These are phyloP conservation scores for Amaranthus palmeri DNA, from an alignment of 148 eudicot genomes.

Conservation along the genomic window DNA sequence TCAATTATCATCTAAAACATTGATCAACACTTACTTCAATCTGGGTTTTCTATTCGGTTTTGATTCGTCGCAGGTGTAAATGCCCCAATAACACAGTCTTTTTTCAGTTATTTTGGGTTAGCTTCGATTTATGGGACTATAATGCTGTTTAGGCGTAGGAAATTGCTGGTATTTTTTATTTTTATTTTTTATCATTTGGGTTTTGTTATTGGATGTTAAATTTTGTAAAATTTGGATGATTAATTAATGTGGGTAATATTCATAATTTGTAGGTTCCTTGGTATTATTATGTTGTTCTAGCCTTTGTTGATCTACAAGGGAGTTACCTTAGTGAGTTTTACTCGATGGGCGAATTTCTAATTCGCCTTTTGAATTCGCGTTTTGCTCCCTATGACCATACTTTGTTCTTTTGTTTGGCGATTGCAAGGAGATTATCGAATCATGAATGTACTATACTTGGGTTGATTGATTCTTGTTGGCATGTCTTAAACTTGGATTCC, in stretches of 20 bases:
- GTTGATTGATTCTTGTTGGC: no score
- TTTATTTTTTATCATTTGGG: not conserved
- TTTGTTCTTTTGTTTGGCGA: not conserved
- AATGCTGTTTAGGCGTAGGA: conserved; percentile 57
- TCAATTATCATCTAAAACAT: no score
- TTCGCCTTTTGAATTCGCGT: not conserved
- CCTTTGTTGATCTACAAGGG: conserved; percentile 83
- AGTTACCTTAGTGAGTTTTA: conserved; percentile 64
- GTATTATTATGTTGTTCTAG: conserved; percentile 74
- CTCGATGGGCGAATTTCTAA: not conserved
- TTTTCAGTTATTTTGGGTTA: conserved; percentile 55
- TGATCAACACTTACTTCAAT: not conserved
- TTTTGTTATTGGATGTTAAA: no score
- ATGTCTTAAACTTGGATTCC: no score
- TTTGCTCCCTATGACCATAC: not conserved
- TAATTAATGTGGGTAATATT: conserved; percentile 4
- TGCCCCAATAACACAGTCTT: conserved; percentile 71
- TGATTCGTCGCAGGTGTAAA: conserved; percentile 49
- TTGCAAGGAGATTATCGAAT: no score
- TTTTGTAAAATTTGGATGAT: not conserved
- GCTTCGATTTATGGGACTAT: conserved; percentile 74
- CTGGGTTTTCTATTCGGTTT: not conserved
- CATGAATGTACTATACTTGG: no score
- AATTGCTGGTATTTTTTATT: conserved; percentile 41
- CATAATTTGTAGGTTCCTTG: conserved; percentile 60